These are phyloP conservation scores for Epichloe scottii DNA, from an alignment of 2,329 filamentous ascomycete genomes.

Conservation along the genomic window DNA sequence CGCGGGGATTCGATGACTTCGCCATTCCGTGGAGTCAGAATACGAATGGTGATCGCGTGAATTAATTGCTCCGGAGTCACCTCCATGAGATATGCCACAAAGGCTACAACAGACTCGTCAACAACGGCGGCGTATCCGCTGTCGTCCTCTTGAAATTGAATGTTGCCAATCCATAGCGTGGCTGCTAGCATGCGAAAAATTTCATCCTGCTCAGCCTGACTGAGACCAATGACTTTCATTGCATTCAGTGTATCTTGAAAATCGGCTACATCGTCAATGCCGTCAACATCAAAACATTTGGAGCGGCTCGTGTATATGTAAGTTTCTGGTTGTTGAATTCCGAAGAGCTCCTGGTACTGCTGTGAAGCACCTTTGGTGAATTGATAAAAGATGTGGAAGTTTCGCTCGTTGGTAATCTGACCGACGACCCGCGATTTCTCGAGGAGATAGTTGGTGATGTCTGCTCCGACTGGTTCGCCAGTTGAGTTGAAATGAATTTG, in stretches of 20 bases:
- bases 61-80: conserved; percentile 70
- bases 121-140: conserved; percentile 74
- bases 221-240: conserved; percentile 87
- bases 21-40: conserved; percentile 58
- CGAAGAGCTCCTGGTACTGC: conserved; percentile 75
- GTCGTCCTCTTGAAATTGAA: conserved; percentile 82
- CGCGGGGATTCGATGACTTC: conserved; percentile 64
- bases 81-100: conserved; percentile 86
- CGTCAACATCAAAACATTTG: conserved; percentile 87
- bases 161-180: conserved; percentile 88
- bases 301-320: conserved; percentile 91
- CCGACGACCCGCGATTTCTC: conserved; percentile 93
- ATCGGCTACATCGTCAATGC: conserved; percentile 83
- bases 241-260: conserved; percentile 84
- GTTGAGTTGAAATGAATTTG: conserved; percentile 90
- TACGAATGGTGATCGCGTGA: conserved; percentile 77
- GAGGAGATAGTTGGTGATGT: conserved; percentile 95
- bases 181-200: conserved; percentile 93
- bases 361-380: conserved; percentile 91
- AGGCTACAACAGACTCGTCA: conserved; percentile 87
- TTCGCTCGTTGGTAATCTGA: conserved; percentile 89
- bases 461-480: conserved; percentile 87
- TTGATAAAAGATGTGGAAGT: conserved; percentile 99
- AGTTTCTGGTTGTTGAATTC: conserved; percentile 80
- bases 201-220: conserved; percentile 80